A percentile compares a stretch with the other conserved stretches of the same genome.
phyloP scores from a whole-genome alignment of 768 basidiomycete genomes.

The Strobilomyces echinocephalus region DNA sequence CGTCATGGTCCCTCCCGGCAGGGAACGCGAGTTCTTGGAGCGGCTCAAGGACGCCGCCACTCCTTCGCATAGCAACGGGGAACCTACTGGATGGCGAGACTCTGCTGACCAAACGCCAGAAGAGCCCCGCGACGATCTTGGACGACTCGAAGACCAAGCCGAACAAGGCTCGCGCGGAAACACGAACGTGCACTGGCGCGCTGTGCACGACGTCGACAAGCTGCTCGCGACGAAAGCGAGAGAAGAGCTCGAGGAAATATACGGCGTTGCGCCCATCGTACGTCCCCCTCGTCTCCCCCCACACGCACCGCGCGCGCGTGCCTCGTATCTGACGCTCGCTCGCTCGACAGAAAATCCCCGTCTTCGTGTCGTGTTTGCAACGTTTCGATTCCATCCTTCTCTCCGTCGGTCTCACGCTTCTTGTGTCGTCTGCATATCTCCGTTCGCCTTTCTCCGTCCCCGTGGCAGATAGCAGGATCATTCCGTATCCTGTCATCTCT shows the following conservation, averaged over 20 bases:
- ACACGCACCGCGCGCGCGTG: not conserved
- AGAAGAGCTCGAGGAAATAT: constrained; percentile 75
- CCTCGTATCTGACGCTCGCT: constrained; percentile 3
- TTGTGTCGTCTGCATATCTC: constrained; percentile 56
- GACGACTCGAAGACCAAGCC: constrained; percentile 19
- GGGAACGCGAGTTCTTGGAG: constrained; percentile 38
- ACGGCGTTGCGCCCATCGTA: constrained; percentile 76
- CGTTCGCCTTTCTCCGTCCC: constrained; percentile 44
- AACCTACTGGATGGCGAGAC: constrained; percentile 7
- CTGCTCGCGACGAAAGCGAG: constrained; percentile 58
- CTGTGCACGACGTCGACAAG: constrained; percentile 65
- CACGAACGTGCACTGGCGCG: constrained; percentile 30
- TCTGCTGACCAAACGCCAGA: constrained; percentile 7
- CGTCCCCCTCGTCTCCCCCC: constrained; percentile 30
- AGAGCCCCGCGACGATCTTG: constrained; percentile 14
- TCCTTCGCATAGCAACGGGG: constrained; percentile 8
- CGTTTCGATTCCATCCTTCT: constrained; percentile 70
- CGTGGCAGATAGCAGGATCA: constrained; percentile 12
- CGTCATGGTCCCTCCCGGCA: constrained; percentile 50
- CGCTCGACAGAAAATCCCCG: constrained; percentile 58
- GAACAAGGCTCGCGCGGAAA: not conserved
- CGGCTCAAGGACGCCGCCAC: constrained; percentile 18
- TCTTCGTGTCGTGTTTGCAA: constrained; percentile 73
- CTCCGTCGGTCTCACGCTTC: constrained; percentile 55
- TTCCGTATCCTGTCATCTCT: constrained; percentile 20